These are phyloP conservation scores for Xylaria sp. DNA, from an alignment of 2,329 filamentous ascomycete genomes.

Conservation along the genomic window DNA sequence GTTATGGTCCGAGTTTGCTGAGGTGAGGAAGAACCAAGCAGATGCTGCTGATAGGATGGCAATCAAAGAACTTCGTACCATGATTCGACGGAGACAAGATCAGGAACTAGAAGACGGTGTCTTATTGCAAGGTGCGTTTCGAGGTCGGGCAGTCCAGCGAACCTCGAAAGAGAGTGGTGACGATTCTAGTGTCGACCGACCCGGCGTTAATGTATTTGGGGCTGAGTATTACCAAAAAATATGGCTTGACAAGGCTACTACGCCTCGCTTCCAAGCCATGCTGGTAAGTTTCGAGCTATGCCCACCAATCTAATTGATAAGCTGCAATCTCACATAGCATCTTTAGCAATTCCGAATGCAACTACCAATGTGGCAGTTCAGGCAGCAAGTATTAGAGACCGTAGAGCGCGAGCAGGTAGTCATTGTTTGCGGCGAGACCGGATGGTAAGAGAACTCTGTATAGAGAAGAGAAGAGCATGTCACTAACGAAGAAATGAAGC, in stretches of 20 bases:
- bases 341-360: constrained; percentile 72
- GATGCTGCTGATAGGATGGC: constrained; percentile 76
- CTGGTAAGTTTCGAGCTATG: constrained; percentile 59
- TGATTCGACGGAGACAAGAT: constrained; percentile 75
- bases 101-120: constrained; percentile 78
- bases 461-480: neutral
- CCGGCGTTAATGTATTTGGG: constrained; percentile 52
- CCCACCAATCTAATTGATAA: neutral
- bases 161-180: constrained; percentile 60
- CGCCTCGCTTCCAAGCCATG: constrained; percentile 80
- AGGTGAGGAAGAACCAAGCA: constrained; percentile 73
- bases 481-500: constrained; percentile 49
- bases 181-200: constrained; percentile 58
- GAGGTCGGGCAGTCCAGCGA: constrained; percentile 64
- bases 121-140: constrained; percentile 80
- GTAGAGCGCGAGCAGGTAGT: constrained; percentile 85
- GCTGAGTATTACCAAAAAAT: constrained; percentile 65
- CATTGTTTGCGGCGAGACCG: constrained; percentile 96
- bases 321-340: constrained; percentile 21
- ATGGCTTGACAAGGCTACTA: constrained; percentile 67
- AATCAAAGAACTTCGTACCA: constrained; percentile 73
- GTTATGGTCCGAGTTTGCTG: constrained; percentile 82
- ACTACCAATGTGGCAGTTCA: constrained; percentile 90
- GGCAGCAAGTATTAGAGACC: constrained; percentile 77
- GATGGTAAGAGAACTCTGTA: constrained; percentile 66